Evolutionary conservation across 1,284 basidiomycete species (phyloP), one percentile per base, ranked within the genome.

Genomic region (Butyriboletus regius): DNA sequence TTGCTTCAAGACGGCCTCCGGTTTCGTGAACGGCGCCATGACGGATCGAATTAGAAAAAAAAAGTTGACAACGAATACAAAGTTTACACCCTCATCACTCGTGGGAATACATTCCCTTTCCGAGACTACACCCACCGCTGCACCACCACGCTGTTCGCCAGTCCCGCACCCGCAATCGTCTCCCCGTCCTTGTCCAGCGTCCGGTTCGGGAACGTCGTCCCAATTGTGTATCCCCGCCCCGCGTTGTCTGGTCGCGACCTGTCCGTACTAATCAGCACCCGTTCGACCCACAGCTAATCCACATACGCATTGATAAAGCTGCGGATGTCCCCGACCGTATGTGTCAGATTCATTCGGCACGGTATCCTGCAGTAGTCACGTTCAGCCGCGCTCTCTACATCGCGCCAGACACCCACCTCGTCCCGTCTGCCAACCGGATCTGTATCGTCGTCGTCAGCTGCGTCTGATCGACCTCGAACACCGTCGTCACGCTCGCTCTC

Each of bases 371-470:
- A 61, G 62, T 12, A 14, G 17, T 24, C 20, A n/a, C n/a, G 10
- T 8, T 51, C 14, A 49, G 17, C n/a, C 22, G 46, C 28, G 1
- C 22, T 8, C 1, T 13, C 15, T 2, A 5, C 35, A 29, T 24
- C 29, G 49, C 20, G 39, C 47, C 31, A 15, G 37, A 32, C 17
- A 40, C 75, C 32, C 54, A 86, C 85, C 87, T 78, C n/a, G 89
- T 88, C 12, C 96, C 96, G 69, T 97, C 93, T 10, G 86, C 88
- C 41, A 98, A 67, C 42, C 94, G 76, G 49, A 98, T 77, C 72
- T 97, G 94, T n/a, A 98, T 76, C 62, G 82, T 91, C 31, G 94
- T 97, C 46, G 83, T 87, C 2, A 94, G 94, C 66, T 80, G 75
- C 17, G 72, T 76, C 59, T 80, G 76, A 63, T 98, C 91, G 5